Base-by-base conservation (phyloP, 2,329 filamentous ascomycete genomes). In the Stagonosporopsis tanaceti region DNA sequence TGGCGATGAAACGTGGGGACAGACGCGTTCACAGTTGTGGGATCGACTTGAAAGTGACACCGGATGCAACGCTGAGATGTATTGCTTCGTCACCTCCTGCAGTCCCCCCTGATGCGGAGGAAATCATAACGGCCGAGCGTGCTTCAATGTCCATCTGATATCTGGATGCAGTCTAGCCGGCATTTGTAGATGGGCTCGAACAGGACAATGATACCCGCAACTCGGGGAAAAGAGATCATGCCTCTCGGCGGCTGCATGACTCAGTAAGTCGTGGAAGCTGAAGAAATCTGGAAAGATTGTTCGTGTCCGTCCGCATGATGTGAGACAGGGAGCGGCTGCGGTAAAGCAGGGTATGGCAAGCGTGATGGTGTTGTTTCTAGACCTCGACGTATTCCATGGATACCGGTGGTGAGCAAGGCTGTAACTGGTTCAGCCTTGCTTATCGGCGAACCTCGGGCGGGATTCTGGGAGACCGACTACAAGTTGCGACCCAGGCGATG, bases 1-100 rank as follows among this genome's bases (percentile, higher is more conserved):
- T 57, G 54, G 54, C 48, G 48, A 57, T 57, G 48, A 44, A 35
- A 57, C 54, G 48, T 57, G 47, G 54, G 48, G 48, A 52, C 48
- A 17, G 17, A 32, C n/a, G 42, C 42, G 15, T 38, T 41, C 47
- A 47, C 48, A 42, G 42, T 47, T 44, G 15, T 44, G 48, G 48
- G 44, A 53, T 45, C 39, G 48, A n/a, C 48, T 47, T 17, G 17
- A 8, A 40, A 57, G 37, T 24, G 25, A 37, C 25, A 42, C 42
- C 47, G 47, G 20, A 11, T 57, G 48, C 48, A 52, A 44, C n/a
- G 20, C 20, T 45, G 47, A 25, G 22, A 48, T 48, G 25, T 52
- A 52, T 52, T 52, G 54, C 42, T 38, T 57, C 44, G 32, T 42
- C 54, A 51, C 24, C 32, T 44, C 24, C 22, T 12, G 20, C 27